Evolutionary conservation across 805 yeast genomes (phyloP), one percentile per base, ranked within the genome.

Genomic region (Kodamaea kaohsiungensis): DNA sequence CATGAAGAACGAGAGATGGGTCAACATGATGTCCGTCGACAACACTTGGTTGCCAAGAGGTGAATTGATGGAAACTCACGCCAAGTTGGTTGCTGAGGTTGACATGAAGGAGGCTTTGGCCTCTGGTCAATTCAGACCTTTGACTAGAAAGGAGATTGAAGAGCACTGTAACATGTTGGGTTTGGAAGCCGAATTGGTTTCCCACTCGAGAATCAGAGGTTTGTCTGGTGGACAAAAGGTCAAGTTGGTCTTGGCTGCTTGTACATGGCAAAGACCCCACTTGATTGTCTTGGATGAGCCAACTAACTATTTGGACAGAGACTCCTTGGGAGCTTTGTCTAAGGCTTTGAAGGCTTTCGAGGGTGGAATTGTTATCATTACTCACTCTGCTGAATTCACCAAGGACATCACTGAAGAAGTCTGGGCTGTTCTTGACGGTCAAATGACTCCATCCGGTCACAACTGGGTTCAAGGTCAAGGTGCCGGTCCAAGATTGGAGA

Each of bases 401-500:
- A 91, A 93, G 87, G 91, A 92, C 78, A 82, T 95, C 79, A 95
- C 99, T 77, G 98, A 95, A 83, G 99, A 95, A 87, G 98, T 95
- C 73, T 95, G 99, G 99, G 97, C 99, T 73, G 99, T 95, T 65
- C 74, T 89, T 65, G 92, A 93, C 83, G 99, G 99, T 89, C 79
- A 68, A 68, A 95, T 95, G 99, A 89, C 97, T 74, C 99, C 99
- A 80, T 95, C 99, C 68, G 99, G 99, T 79, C 99, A 95, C 85
- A 96, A 95, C 89, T 95, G 99, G 99, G 99, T 95, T 70, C 86
- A 89, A 71, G 99, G 99, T 81, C 99, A 95, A 86, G 99, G 99
- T 84, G 69, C 97, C 75, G 99, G 99, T 84, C 99, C 99, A 82
- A 92, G 99, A 88, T 79, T 95, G 61, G 95, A 89, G 77, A 88